These are phyloP conservation scores for Calocybe gambosa DNA, from an alignment of 1,284 basidiomycete species.

Conservation along the genomic window DNA sequence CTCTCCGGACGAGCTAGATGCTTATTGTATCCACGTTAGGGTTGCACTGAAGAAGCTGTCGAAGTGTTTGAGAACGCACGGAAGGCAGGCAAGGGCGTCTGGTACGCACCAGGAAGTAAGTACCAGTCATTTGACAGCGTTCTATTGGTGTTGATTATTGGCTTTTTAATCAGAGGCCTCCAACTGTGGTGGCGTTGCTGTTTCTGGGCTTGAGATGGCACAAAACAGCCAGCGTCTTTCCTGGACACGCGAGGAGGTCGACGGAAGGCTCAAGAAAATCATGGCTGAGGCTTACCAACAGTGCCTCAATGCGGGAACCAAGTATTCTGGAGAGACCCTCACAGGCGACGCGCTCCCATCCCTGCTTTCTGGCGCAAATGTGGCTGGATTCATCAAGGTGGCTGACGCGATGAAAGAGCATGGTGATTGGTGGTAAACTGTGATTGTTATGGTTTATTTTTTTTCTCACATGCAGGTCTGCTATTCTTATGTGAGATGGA, in stretches of 20 bases:
- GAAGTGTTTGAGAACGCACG: slow-evolving; percentile 67
- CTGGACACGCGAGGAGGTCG: slow-evolving; percentile 67
- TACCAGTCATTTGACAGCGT: slow-evolving; percentile 8
- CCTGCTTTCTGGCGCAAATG: slow-evolving; percentile 68
- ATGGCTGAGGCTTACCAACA: slow-evolving; percentile 54
- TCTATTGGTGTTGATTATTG: slow-evolving; percentile 3
- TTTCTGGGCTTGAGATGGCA: slow-evolving; percentile 77
- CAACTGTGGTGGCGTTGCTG: slow-evolving; percentile 69
- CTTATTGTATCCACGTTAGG: slow-evolving; percentile 15
- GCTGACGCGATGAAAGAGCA: slow-evolving; percentile 65
- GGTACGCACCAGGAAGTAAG: slow-evolving; percentile 69
- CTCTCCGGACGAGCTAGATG: slow-evolving; percentile 13
- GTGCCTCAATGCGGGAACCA: slow-evolving; percentile 53
- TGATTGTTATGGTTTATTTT: too few relatives aligned
- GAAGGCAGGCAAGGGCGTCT: slow-evolving; percentile 43
- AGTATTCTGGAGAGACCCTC: slow-evolving; percentile 49
- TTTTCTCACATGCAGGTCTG: too few relatives aligned
- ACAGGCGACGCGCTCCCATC: slow-evolving; percentile 45
- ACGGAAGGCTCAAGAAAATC: slow-evolving; percentile 68
- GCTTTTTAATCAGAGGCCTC: slow-evolving; percentile 40
- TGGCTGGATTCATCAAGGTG: slow-evolving; percentile 71
- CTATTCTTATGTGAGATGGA: too few relatives aligned
- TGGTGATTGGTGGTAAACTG: slow-evolving; percentile 71
- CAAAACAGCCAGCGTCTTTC: slow-evolving; percentile 69
- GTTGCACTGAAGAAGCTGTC: slow-evolving; percentile 70